Percentiles rank a stretch among this genome's conserved stretches.
phyloP scores from a whole-genome alignment of 768 basidiomycete genomes.

The Naganishia kalamii region DNA sequence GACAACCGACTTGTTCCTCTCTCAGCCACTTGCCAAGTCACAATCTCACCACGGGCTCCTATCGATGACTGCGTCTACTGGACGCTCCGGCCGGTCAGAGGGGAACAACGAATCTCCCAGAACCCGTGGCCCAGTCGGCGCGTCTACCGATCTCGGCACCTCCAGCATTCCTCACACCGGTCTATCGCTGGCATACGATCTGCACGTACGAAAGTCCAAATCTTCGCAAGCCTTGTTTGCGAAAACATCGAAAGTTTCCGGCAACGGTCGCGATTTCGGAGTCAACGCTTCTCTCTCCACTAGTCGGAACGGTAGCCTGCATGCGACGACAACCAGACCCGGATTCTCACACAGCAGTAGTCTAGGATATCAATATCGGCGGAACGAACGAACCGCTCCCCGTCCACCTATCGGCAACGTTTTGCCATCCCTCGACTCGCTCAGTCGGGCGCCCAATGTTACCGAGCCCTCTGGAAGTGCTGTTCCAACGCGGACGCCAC shows the following conservation, averaged over 20 bases:
- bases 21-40: neutral
- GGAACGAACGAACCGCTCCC: neutral
- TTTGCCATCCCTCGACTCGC: neutral
- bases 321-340: neutral
- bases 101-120: neutral
- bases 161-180: neutral
- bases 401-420: neutral
- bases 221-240: neutral
- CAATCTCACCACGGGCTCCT: neutral
- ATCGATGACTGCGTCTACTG: neutral
- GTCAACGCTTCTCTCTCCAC: neutral
- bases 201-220: slow-evolving; percentile 4
- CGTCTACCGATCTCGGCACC: neutral
- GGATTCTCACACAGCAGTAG: neutral
- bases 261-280: neutral
- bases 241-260: neutral
- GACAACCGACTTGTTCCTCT: too few species aligned
- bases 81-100: neutral
- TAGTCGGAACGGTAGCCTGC: neutral
- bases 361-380: neutral
- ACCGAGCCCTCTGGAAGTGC: neutral
- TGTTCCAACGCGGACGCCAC: too few species aligned
- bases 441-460: neutral
- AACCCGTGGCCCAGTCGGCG: neutral
- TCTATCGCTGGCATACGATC: neutral